Conservation (phyloP, 1,139 yeast species). For the Pichia norvegensis region DNA sequence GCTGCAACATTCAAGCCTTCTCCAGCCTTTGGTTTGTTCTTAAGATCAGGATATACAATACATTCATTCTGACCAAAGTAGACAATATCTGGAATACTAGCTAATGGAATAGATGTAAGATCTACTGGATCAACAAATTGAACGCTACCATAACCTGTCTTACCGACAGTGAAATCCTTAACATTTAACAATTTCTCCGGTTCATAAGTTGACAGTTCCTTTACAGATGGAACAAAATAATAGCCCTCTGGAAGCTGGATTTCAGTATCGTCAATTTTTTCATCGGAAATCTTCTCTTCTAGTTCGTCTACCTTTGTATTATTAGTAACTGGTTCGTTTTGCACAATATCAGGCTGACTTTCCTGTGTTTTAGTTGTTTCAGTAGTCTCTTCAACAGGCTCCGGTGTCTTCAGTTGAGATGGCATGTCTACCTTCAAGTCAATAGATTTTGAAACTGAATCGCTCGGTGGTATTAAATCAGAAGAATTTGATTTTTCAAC, state of each 20-base stretch:
- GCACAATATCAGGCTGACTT: not conserved
- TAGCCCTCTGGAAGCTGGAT: conserved; percentile 52
- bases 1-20: conserved; percentile 80
- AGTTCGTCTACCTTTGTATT: not conserved
- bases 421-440: conserved; percentile 13
- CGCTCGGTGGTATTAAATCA: conserved; percentile 1
- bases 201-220: conserved; percentile 51
- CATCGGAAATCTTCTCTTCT: not conserved
- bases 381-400: not conserved
- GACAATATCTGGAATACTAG: conserved; percentile 58
- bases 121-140: conserved; percentile 80
- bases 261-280: not conserved
- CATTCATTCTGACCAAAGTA: conserved; percentile 59
- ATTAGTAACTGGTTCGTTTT: not conserved
- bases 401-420: conserved; percentile 1
- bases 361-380: not conserved
- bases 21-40: conserved; percentile 57
- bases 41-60: conserved; percentile 65
- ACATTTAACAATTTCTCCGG: conserved; percentile 59
- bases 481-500: conserved; percentile 38
- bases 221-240: conserved; percentile 76
- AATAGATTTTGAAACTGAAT: not conserved
- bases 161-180: conserved; percentile 67
- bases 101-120: conserved; percentile 55
- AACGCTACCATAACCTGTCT: conserved; percentile 68